These are phyloP conservation scores for Hyphopichia wangnamkhiaoensis DNA, from an alignment of 1,139 yeast species.

Conservation along the genomic window DNA sequence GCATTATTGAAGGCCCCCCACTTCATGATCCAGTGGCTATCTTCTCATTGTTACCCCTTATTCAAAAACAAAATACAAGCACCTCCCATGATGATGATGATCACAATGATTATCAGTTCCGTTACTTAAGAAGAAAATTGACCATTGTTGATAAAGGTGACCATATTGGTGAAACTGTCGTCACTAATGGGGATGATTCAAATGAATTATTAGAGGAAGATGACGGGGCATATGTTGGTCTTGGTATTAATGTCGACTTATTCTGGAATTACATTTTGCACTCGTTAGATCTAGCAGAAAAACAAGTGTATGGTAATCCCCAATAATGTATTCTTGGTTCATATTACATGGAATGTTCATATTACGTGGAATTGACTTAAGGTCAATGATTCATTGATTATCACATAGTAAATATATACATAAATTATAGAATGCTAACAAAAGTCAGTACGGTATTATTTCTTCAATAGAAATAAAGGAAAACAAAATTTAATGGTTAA, in stretches of 20 bases:
- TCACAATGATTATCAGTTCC: slow-evolving; percentile 30
- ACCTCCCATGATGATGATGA: slow-evolving; percentile 18
- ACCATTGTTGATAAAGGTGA: slow-evolving; percentile 30
- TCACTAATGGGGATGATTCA: slow-evolving; percentile 31
- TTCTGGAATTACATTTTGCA: slow-evolving; percentile 56
- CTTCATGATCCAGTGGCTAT: slow-evolving; percentile 82
- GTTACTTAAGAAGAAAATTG: slow-evolving; percentile 28
- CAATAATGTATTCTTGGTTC: no score
- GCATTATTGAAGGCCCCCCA: slow-evolving; percentile 64
- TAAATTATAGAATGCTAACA: no score
- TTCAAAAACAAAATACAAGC: slow-evolving; percentile 24
- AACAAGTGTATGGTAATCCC: background rate
- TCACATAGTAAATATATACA: background rate
- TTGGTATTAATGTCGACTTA: slow-evolving; percentile 40
- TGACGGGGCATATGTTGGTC: slow-evolving; percentile 48
- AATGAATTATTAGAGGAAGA: slow-evolving; percentile 27
- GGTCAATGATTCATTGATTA: no score
- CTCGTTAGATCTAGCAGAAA: slow-evolving; percentile 35
- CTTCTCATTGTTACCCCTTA: slow-evolving; percentile 52
- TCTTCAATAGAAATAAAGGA: no score
- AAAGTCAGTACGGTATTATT: no score
- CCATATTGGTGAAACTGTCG: slow-evolving; percentile 34
- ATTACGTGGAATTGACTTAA: no score
- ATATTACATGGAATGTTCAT: no score
- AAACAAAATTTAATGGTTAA: no score